A percentile compares a stretch with the other conserved stretches of the same genome.
Evolutionary conservation across 2,329 filamentous ascomycete genomes (phyloP).

Genomic region (Pyrenophora seminiperda): DNA sequence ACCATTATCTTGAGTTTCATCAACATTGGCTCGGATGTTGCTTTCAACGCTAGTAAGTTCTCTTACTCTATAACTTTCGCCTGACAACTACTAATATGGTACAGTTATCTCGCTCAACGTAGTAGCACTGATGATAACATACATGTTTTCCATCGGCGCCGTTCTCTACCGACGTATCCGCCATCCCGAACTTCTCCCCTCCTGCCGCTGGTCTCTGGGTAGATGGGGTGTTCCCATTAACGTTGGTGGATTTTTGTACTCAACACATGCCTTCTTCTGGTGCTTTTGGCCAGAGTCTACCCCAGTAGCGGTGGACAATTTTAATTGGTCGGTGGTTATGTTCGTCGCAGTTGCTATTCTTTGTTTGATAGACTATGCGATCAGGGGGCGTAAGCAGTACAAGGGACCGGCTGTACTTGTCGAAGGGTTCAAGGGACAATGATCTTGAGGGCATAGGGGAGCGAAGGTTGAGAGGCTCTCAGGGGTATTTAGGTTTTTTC

Average conservation of each 20-base stretch:
- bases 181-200: slow-evolving; percentile 46
- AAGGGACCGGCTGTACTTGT: slow-evolving; percentile 40
- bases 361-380: slow-evolving; percentile 35
- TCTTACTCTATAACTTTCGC: background rate
- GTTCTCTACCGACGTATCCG: slow-evolving; percentile 48
- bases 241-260: slow-evolving; percentile 44
- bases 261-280: slow-evolving; percentile 49
- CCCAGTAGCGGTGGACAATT: slow-evolving; percentile 29
- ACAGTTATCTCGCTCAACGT: slow-evolving; percentile 49
- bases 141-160: slow-evolving; percentile 49
- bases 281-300: slow-evolving; percentile 48
- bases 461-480: background rate
- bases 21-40: slow-evolving; percentile 44
- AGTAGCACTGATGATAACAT: slow-evolving; percentile 49
- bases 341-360: slow-evolving; percentile 38
- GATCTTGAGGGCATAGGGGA: background rate
- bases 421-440: slow-evolving; percentile 31
- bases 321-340: slow-evolving; percentile 48
- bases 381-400: slow-evolving; percentile 41
- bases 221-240: slow-evolving; percentile 48
- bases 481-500: background rate
- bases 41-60: slow-evolving; percentile 42
- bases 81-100: background rate
- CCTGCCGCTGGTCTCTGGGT: slow-evolving; percentile 48
- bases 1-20: slow-evolving; percentile 40